Evolutionary conservation across 805 yeast species (phyloP).

Genomic region (Candida khao-thaluensis): DNA sequence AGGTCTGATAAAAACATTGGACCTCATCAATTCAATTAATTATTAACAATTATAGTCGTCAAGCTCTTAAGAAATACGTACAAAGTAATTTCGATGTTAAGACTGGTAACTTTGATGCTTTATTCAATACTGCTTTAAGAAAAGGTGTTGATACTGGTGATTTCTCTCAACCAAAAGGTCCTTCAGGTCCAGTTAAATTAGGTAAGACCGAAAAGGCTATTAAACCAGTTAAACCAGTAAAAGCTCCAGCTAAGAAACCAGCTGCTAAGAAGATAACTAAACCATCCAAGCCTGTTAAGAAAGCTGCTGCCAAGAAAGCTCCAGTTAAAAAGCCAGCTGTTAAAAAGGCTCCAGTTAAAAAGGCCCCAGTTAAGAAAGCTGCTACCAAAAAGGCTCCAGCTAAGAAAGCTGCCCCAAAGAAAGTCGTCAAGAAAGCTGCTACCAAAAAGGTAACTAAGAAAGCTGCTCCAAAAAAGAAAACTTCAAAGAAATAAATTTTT

Average conservation of each 20-base stretch:
- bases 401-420: slow-evolving; percentile 14
- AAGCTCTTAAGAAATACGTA: slow-evolving; percentile 82
- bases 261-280: slow-evolving; percentile 15
- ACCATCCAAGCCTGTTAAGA: slow-evolving; percentile 14
- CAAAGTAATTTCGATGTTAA: slow-evolving; percentile 58
- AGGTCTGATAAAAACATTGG: too few species aligned
- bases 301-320: slow-evolving; percentile 16
- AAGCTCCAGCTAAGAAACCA: slow-evolving; percentile 6
- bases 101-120: slow-evolving; percentile 66
- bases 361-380: slow-evolving; percentile 9
- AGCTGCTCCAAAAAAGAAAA: slow-evolving; percentile 20
- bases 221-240: slow-evolving; percentile 17
- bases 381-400: slow-evolving; percentile 20
- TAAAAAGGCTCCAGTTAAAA: slow-evolving; percentile 21
- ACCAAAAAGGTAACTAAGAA: slow-evolving; percentile 17
- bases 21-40: neutral
- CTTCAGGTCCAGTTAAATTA: slow-evolving; percentile 81
- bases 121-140: slow-evolving; percentile 75
- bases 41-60: slow-evolving; percentile 54
- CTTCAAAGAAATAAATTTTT: slow-evolving; percentile 3
- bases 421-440: slow-evolving; percentile 23
- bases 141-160: slow-evolving; percentile 78
- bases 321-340: slow-evolving; percentile 23
- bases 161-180: slow-evolving; percentile 83
- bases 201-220: slow-evolving; percentile 43